Evolutionary conservation across 1,139 yeast species (phyloP).

Genomic region (Tardiomyces depauwii): DNA sequence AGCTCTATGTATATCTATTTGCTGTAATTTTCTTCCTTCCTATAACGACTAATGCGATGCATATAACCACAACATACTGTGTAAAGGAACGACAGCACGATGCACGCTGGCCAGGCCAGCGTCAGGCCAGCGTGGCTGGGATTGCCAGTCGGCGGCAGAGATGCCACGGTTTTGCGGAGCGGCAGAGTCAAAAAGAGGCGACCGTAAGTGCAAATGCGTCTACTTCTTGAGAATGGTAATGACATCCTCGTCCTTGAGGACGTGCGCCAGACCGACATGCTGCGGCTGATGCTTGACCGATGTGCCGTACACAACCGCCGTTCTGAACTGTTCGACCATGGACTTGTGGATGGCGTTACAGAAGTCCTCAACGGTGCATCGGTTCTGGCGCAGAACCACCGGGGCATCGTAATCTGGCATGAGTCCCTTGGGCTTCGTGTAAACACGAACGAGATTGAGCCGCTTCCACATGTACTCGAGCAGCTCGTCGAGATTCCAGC

Average conservation of each 20-base stretch:
- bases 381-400: conserved; percentile 72
- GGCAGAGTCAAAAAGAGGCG: too few relatives aligned
- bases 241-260: conserved; percentile 88
- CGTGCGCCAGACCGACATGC: conserved; percentile 77
- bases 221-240: conserved; percentile 82
- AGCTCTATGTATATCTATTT: too few relatives aligned
- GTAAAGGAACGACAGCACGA: too few relatives aligned
- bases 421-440: conserved; percentile 93
- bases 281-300: conserved; percentile 99
- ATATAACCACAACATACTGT: too few relatives aligned
- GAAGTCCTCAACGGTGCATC: conserved; percentile 85
- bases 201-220: background rate
- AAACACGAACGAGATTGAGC: conserved; percentile 81
- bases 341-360: conserved; percentile 95
- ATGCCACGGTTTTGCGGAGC: too few relatives aligned
- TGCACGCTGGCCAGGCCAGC: too few relatives aligned
- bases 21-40: too few relatives aligned
- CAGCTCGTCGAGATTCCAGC: conserved; percentile 94
- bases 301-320: conserved; percentile 82
- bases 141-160: too few relatives aligned
- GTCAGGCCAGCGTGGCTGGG: too few relatives aligned
- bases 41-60: too few relatives aligned
- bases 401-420: conserved; percentile 93
- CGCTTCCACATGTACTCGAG: conserved; percentile 92
- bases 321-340: conserved; percentile 83